phyloP scores from a whole-genome alignment of 352 stramenopile species.

The Phytopythium oedochilum region DNA sequence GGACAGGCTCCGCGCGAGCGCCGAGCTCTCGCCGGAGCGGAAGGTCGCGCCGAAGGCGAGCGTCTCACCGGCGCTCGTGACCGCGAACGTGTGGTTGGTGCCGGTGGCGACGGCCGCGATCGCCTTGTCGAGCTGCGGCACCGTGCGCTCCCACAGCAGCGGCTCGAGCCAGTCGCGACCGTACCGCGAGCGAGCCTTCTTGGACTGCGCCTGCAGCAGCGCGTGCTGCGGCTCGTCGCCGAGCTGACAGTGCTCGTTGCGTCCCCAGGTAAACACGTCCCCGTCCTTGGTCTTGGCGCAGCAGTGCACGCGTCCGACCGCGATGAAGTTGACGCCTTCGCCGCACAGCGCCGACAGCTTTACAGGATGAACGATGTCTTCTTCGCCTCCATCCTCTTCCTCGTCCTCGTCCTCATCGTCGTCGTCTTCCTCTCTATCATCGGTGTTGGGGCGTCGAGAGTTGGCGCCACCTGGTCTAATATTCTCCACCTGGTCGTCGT shows the following conservation, averaged over 20 bases:
- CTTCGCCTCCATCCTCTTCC: conserved; percentile 34
- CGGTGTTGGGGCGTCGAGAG: background rate
- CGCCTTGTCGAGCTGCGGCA: conserved; percentile 34
- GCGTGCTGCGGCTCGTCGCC: conserved; percentile 61
- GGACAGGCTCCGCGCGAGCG: conserved; percentile 39
- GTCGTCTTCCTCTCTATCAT: conserved; percentile 13
- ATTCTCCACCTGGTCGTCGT: conserved; percentile 1
- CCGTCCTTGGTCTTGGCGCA: conserved; percentile 71
- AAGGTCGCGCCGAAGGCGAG: conserved; percentile 69
- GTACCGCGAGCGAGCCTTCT: conserved; percentile 55
- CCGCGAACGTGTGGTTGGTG: conserved; percentile 68
- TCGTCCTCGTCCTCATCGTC: conserved; percentile 12
- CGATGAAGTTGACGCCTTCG: conserved; percentile 66
- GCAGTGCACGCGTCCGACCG: conserved; percentile 73
- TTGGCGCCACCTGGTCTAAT: conserved; percentile 2
- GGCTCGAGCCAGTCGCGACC: conserved; percentile 56
- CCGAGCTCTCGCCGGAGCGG: conserved; percentile 54
- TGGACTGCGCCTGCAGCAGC: conserved; percentile 41
- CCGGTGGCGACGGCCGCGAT: conserved; percentile 52
- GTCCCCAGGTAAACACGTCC: conserved; percentile 81
- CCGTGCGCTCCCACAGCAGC: conserved; percentile 60
- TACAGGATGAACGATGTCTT: conserved; percentile 68
- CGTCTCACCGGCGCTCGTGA: conserved; percentile 46
- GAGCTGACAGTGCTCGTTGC: conserved; percentile 80
- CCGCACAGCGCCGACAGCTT: conserved; percentile 60